phyloP scores from a whole-genome alignment of 768 basidiomycete genomes.

The Trametes cinnabarina region DNA sequence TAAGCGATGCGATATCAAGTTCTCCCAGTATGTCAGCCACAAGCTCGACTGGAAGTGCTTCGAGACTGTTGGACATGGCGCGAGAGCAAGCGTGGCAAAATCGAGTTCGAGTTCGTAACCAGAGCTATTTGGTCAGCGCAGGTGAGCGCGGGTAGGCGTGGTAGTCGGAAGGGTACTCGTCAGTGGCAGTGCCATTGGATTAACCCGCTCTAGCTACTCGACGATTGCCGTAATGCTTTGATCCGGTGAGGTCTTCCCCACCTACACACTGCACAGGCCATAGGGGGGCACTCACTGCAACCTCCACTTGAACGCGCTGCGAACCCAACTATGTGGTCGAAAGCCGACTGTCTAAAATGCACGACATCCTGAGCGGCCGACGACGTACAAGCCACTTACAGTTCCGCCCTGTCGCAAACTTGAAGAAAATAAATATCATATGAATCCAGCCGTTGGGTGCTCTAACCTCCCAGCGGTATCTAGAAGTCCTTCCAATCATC shows the following conservation, averaged over 20 bases:
- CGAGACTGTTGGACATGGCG: conserved; percentile 24
- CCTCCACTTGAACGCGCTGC: too few relatives aligned
- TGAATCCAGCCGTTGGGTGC: background rate
- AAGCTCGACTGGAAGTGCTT: conserved; percentile 73
- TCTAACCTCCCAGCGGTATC: conserved; percentile 4
- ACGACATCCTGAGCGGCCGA: background rate
- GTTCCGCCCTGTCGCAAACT: background rate
- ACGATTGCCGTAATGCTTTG: conserved; percentile 1
- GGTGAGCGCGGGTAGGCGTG: background rate
- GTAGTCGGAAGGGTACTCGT: background rate
- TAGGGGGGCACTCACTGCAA: too few relatives aligned
- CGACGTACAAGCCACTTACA: background rate
- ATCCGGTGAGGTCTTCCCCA: too few relatives aligned
- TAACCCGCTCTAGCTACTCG: background rate
- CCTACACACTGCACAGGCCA: too few relatives aligned
- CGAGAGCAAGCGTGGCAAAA: too few relatives aligned
- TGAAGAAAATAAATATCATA: conserved; percentile 9
- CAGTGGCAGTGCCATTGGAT: conserved; percentile 19
- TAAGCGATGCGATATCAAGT: conserved; percentile 60
- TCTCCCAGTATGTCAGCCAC: conserved; percentile 70
- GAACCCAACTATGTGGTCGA: too few relatives aligned
- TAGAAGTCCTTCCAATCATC: conserved; percentile 52
- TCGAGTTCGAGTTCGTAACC: background rate
- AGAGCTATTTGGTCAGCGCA: background rate
- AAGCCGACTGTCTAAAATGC: background rate